These are phyloP conservation scores for Boletellus ananas DNA, from an alignment of 768 basidiomycete species.

Conservation along the genomic window DNA sequence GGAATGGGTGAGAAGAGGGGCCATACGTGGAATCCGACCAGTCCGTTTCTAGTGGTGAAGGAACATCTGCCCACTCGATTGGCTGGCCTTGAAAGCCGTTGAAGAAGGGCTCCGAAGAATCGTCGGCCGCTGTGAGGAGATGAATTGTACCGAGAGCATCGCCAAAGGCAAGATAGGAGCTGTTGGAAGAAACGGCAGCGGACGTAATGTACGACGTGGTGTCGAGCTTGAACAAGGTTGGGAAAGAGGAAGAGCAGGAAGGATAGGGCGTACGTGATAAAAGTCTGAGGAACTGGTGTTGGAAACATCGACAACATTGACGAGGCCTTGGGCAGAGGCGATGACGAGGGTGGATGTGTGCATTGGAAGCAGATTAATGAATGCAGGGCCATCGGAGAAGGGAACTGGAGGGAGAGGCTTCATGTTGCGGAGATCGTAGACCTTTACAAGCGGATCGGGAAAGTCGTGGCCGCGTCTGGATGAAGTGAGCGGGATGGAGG, in stretches of 20 bases:
- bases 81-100: slow-evolving; percentile 89
- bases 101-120: slow-evolving; percentile 57
- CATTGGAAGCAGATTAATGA: slow-evolving; percentile 76
- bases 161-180: slow-evolving; percentile 90
- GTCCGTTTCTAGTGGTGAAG: slow-evolving; percentile 63
- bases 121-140: slow-evolving; percentile 71
- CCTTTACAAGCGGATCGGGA: slow-evolving; percentile 88
- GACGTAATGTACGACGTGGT: slow-evolving; percentile 74
- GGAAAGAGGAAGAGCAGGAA: neutral
- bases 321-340: slow-evolving; percentile 74
- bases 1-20: neutral
- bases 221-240: slow-evolving; percentile 49
- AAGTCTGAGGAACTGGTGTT: slow-evolving; percentile 70
- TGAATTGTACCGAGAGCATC: slow-evolving; percentile 84
- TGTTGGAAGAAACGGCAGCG: slow-evolving; percentile 77
- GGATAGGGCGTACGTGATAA: slow-evolving; percentile 56
- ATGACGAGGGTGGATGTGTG: slow-evolving; percentile 71
- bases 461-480: slow-evolving; percentile 80
- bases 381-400: slow-evolving; percentile 83
- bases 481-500: slow-evolving; percentile 7
- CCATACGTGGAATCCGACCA: slow-evolving; percentile 83
- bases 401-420: slow-evolving; percentile 79
- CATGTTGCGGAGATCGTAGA: slow-evolving; percentile 86
- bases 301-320: slow-evolving; percentile 80
- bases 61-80: slow-evolving; percentile 77